Evolutionary conservation across 1,284 basidiomycete species (phyloP), one percentile per base, ranked within the genome.

Genomic region (Malassezia psittaci): DNA sequence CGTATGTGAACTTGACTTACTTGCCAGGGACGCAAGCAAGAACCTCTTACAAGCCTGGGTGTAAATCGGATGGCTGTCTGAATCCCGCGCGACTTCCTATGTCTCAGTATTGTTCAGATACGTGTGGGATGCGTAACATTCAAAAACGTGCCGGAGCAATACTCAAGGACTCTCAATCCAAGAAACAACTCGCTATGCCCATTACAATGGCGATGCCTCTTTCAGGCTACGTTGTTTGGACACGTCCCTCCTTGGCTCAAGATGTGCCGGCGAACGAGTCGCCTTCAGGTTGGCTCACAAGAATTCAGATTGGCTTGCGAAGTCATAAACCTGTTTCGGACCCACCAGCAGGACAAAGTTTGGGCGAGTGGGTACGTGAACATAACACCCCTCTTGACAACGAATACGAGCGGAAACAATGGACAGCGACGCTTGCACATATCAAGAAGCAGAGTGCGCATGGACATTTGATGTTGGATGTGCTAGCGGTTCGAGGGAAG

Each of bases 61-160:
- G 68, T 49, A 34, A 45, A 1, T 50, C 59, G n/a, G 35, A 36
- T 3, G 59, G 35, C 8, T 71, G 68, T 45, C 40, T 48, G 13
- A 54, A 56, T 12, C 56, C 67, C 0, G 67, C 68, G 15, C 51
- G 52, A 36, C 40, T 49, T 11, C 64, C 64, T 15, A 57, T 71
- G 36, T 68, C 66, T 36, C 59, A 54, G 35, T 71, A 61, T 45
- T 71, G 68, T 47, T 68, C 66, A 18, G 64, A 71, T 13, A 24
- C 57, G 21, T 71, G 68, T 32, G 68, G 68, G 21, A 59, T 64
- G 10, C 48, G 60, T 10, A 43, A 41, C 15, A 53, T 65, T 4
- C 52, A 46, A 3, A 57, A 24, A 12, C 60, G 58, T 11, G 50
- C 62, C 47, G 40, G 21, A 13, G 21, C 40, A 37, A 3, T 38